Evolutionary conservation across 1,284 basidiomycete genomes (phyloP), one percentile per base, ranked within the genome.

Genomic region (Leccinum subrobustum): DNA sequence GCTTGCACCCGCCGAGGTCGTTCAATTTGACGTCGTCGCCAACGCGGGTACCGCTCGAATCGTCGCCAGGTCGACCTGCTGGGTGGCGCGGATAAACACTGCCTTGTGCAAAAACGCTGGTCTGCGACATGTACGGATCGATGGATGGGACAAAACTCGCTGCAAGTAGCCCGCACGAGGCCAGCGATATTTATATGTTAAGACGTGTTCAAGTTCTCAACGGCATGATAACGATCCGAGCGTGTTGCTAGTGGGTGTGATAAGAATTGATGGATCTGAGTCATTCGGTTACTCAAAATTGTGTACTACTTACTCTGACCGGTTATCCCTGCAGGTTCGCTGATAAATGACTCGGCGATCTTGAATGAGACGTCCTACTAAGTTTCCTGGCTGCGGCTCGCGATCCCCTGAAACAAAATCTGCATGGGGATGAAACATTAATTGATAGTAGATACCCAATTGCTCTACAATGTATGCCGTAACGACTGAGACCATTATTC

Each of bases 111-210:
- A 51, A 55, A 29, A 59, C 4, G 3, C 18, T 42, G 14, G 56
- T 48, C n/a, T 67, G 54, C 18, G 42, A 44, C 70, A 69, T 68
- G 39, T 1, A 48, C 11, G 31, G 11, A 33, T 54, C 20, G 54
- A 44, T 9, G 7, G 52, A 37, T 9, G 39, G 6, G 39, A 42
- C 0, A 4, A 37, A n/a, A 14, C 4, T 53, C 7, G 6, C 8
- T 39, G 37, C 7, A 16, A 39, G 7, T n/a, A n/a, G 4, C 8
- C 37, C 8, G n/a, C 39, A 42, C 39, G 39, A 42, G 39, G 39
- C 39, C 39, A 52, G 27, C 9, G 50, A 35, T 61, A 67, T 59
- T 63, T 66, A 66, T 67, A 62, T 54, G 23, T 5, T 25, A 25
- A 1, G 18, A 8, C 3, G 11, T 12, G 51, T 14, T 25, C 33